A percentile compares a stretch with the other conserved stretches of the same genome.
Evolutionary conservation across 768 basidiomycete genomes (phyloP).

Genomic region (Gloeopeniophorella convolvens): DNA sequence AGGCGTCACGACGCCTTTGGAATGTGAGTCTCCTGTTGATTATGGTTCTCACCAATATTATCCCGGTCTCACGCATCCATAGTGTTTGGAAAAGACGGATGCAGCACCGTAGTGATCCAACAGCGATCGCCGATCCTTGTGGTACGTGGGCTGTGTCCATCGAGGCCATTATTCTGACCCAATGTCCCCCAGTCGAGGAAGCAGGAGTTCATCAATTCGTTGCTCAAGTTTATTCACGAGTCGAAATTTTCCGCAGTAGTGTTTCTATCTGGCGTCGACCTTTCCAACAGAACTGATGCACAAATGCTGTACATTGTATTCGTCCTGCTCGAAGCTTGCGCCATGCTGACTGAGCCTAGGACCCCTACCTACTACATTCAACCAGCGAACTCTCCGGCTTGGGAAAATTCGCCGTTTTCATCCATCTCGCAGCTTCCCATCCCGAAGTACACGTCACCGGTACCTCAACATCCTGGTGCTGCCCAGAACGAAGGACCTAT

Average conservation of each 20-base stretch:
- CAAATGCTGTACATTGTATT: slow-evolving; percentile 61
- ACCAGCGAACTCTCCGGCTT: slow-evolving; percentile 37
- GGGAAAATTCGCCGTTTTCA: slow-evolving; percentile 40
- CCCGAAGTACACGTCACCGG: slow-evolving; percentile 47
- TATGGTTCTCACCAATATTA: slow-evolving; percentile 4
- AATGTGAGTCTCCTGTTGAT: slow-evolving; percentile 45
- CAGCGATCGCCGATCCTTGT: slow-evolving; percentile 77
- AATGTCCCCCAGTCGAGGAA: slow-evolving; percentile 47
- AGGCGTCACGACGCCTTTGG: slow-evolving; percentile 68
- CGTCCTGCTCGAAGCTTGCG: neutral
- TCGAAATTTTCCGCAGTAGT: slow-evolving; percentile 48
- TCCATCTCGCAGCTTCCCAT: slow-evolving; percentile 42
- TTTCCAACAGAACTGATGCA: slow-evolving; percentile 62
- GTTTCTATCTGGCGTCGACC: slow-evolving; percentile 71
- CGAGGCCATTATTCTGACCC: neutral
- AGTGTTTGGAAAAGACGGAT: slow-evolving; percentile 59
- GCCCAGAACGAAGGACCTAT: slow-evolving; percentile 31
- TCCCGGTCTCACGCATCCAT: slow-evolving; percentile 6
- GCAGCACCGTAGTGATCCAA: slow-evolving; percentile 57
- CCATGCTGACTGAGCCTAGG: slow-evolving; percentile 30
- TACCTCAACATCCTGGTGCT: slow-evolving; percentile 30
- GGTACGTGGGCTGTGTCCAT: slow-evolving; percentile 33
- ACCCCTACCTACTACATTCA: slow-evolving; percentile 59
- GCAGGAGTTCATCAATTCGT: slow-evolving; percentile 51
- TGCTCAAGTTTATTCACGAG: slow-evolving; percentile 50